Evolutionary conservation across 768 basidiomycete species (phyloP).

Genomic region (Strobilomyces confusus): DNA sequence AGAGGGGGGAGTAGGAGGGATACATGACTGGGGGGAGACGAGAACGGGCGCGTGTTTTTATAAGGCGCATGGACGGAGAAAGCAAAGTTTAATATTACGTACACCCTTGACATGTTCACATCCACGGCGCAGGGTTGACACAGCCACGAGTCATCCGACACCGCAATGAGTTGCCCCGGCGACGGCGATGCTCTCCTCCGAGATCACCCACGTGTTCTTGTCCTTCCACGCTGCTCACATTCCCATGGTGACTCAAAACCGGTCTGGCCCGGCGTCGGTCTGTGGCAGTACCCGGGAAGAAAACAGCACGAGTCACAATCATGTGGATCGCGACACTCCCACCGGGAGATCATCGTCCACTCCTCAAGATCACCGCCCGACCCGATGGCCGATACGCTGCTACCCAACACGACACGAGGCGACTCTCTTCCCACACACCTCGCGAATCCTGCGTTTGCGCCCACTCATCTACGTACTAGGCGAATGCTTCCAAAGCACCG

Average conservation of each 20-base stretch:
- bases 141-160: slow-evolving; percentile 11
- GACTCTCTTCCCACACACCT: not conserved
- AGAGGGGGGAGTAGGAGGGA: slow-evolving; percentile 53
- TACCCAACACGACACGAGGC: slow-evolving; percentile 4
- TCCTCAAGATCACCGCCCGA: slow-evolving; percentile 4
- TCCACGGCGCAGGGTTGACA: slow-evolving; percentile 9
- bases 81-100: slow-evolving; percentile 21
- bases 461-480: not conserved
- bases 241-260: no score
- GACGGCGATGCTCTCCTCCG: no score
- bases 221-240: no score
- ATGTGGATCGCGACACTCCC: no score
- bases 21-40: slow-evolving; percentile 6
- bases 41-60: slow-evolving; percentile 10
- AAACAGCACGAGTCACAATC: no score
- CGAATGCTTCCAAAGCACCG: not conserved
- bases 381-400: not conserved
- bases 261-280: no score
- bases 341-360: no score
- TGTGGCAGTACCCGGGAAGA: no score
- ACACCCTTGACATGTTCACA: slow-evolving; percentile 11
- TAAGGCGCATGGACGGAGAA: not conserved
- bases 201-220: no score
- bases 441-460: not conserved
- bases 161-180: slow-evolving; percentile 15